Conservation (phyloP, 495 filamentous ascomycete species). For the Aspergillus kassunensis region DNA sequence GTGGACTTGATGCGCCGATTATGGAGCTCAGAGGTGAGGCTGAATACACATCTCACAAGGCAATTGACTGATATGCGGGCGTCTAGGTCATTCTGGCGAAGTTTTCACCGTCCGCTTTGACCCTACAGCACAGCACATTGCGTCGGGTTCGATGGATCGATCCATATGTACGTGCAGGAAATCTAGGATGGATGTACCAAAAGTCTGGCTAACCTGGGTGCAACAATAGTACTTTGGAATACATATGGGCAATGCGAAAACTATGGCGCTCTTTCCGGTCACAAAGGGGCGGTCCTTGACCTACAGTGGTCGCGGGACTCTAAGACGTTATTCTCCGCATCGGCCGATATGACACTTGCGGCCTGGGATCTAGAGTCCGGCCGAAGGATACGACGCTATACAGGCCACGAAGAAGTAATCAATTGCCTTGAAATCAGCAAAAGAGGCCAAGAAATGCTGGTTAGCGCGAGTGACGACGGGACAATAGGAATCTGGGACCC, state of each 20-base stretch:
- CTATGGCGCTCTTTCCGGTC: slow-evolving; percentile 80
- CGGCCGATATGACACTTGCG: slow-evolving; percentile 84
- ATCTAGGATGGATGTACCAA: neutral
- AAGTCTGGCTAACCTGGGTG: slow-evolving; percentile 11
- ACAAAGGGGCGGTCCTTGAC: slow-evolving; percentile 86
- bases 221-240: slow-evolving; percentile 77
- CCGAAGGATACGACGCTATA: slow-evolving; percentile 79
- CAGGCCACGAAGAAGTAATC: slow-evolving; percentile 91
- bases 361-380: slow-evolving; percentile 94
- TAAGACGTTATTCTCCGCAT: slow-evolving; percentile 84
- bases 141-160: slow-evolving; percentile 93
- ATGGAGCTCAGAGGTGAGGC: slow-evolving; percentile 84
- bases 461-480: slow-evolving; percentile 90
- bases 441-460: slow-evolving; percentile 81
- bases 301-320: slow-evolving; percentile 96
- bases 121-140: slow-evolving; percentile 79
- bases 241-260: slow-evolving; percentile 91
- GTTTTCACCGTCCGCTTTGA: slow-evolving; percentile 91
- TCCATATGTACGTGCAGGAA: slow-evolving; percentile 64
- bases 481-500: slow-evolving; percentile 97
- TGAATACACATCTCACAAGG: neutral
- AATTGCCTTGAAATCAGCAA: slow-evolving; percentile 84
- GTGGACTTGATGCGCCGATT: slow-evolving; percentile 81
- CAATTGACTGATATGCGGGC: slow-evolving; percentile 11
- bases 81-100: slow-evolving; percentile 65